Conservation (phyloP, 345 rosid species). For the Citrus australasica region DNA sequence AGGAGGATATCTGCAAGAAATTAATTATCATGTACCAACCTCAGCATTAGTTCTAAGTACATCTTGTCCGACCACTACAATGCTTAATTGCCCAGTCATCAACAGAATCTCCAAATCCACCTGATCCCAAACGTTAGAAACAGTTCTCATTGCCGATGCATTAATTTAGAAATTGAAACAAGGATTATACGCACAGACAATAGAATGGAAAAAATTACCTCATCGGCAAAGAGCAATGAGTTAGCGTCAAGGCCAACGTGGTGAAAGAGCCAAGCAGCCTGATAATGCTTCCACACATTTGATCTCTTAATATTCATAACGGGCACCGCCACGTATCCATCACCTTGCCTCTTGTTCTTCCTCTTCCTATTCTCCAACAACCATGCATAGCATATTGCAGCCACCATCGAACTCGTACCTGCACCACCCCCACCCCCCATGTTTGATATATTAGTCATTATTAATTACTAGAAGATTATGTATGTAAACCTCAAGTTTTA, state of each 20-base stretch:
- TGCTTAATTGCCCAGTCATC: slow-evolving; percentile 46
- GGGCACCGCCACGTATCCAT: slow-evolving; percentile 34
- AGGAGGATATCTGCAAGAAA: too few relatives aligned
- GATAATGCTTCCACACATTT: slow-evolving; percentile 55
- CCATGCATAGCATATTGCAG: slow-evolving; percentile 66
- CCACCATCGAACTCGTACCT: slow-evolving; percentile 65
- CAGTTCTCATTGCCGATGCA: neutral
- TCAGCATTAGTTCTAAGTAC: slow-evolving; percentile 38
- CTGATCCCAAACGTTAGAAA: slow-evolving; percentile 21
- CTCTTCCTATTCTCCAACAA: slow-evolving; percentile 37
- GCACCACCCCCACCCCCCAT: slow-evolving; percentile 1
- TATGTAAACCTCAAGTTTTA: neutral
- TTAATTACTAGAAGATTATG: too few relatives aligned
- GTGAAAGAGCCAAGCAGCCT: slow-evolving; percentile 66
- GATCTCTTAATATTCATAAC: slow-evolving; percentile 54
- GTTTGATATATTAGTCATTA: neutral
- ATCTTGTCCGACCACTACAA: slow-evolving; percentile 59
- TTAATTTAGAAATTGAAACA: neutral
- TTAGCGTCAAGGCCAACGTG: slow-evolving; percentile 52
- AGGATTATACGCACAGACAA: neutral
- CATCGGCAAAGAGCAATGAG: slow-evolving; percentile 61
- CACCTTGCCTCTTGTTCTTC: slow-evolving; percentile 31
- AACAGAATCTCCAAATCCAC: slow-evolving; percentile 62
- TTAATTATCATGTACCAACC: slow-evolving; percentile 27
- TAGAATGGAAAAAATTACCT: slow-evolving; percentile 29